Percentiles rank a stretch among this genome's conserved stretches.
Conservation (phyloP, 495 filamentous ascomycete species). For the Aspergillus avenaceus region DNA sequence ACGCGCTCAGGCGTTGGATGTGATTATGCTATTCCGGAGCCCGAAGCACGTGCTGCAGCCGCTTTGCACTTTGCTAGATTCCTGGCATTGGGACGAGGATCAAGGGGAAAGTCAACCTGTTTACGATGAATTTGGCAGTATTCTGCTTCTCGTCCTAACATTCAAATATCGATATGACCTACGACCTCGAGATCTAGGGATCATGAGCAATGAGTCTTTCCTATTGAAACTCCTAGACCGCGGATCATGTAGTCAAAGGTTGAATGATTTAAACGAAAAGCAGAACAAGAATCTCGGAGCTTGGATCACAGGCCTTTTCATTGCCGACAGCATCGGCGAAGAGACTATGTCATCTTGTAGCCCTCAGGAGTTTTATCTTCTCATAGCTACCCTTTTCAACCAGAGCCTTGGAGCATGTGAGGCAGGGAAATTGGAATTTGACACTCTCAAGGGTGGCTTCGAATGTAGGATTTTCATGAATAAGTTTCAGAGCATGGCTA, state of each 20-base stretch:
- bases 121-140: slow-evolving; percentile 92
- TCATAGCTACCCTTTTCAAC: slow-evolving; percentile 85
- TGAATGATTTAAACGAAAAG: slow-evolving; percentile 64
- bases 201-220: slow-evolving; percentile 61
- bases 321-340: slow-evolving; percentile 76
- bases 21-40: slow-evolving; percentile 80
- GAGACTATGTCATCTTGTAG: slow-evolving; percentile 89
- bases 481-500: neutral
- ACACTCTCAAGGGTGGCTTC: slow-evolving; percentile 79
- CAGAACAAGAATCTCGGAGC: slow-evolving; percentile 72
- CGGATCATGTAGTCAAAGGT: slow-evolving; percentile 55
- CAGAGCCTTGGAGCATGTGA: slow-evolving; percentile 77
- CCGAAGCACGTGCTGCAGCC: slow-evolving; percentile 73
- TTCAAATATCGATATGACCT: slow-evolving; percentile 83
- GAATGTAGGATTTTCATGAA: slow-evolving; percentile 60
- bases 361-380: slow-evolving; percentile 88
- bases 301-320: slow-evolving; percentile 88
- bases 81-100: slow-evolving; percentile 91
- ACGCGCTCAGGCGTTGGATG: slow-evolving; percentile 75
- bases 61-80: slow-evolving; percentile 78
- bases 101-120: slow-evolving; percentile 92
- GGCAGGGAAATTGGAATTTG: slow-evolving; percentile 65
- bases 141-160: slow-evolving; percentile 76
- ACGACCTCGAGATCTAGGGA: slow-evolving; percentile 62
- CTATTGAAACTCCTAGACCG: slow-evolving; percentile 68